Percentiles rank a stretch among this genome's conserved stretches.
phyloP scores from a whole-genome alignment of 768 basidiomycete species.

The Tulasnella sp. region DNA sequence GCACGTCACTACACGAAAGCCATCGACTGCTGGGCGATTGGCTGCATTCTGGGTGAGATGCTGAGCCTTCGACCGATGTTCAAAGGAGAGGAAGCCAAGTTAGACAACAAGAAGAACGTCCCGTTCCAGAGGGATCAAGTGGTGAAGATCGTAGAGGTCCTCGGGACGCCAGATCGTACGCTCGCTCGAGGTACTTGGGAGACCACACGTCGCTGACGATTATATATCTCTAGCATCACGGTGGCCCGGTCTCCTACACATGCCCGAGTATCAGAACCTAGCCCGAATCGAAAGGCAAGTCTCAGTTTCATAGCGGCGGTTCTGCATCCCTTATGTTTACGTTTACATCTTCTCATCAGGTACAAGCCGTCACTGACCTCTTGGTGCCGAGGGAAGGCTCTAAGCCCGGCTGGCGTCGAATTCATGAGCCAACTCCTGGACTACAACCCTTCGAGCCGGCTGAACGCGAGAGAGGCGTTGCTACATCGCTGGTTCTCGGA shows the following conservation, averaged over 20 bases:
- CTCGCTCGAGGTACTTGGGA: conserved; percentile 9
- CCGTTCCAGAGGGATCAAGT: conserved; percentile 96
- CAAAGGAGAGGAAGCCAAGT: conserved; percentile 97
- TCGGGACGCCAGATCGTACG: conserved; percentile 79
- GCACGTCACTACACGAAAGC: conserved; percentile 97
- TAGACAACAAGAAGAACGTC: conserved; percentile 93
- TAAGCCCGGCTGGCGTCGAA: conserved; percentile 51
- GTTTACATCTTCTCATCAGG: conserved; percentile 27
- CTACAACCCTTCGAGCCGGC: conserved; percentile 80
- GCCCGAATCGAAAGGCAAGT: conserved; percentile 63
- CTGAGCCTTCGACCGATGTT: conserved; percentile 92
- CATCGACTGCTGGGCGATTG: conserved; percentile 95
- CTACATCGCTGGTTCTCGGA: conserved; percentile 87
- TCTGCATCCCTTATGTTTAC: background rate
- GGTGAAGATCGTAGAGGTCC: conserved; percentile 88
- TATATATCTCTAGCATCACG: conserved; percentile 47
- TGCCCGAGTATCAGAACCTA: conserved; percentile 83
- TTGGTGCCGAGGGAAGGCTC: conserved; percentile 52
- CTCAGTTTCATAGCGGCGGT: background rate
- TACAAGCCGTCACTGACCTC: conserved; percentile 50
- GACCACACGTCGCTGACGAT: background rate
- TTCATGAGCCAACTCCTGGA: conserved; percentile 77
- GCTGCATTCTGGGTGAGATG: conserved; percentile 94
- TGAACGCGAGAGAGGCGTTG: conserved; percentile 73
- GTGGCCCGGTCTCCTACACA: conserved; percentile 76